Evolutionary conservation across 2,329 filamentous ascomycete species (phyloP), one percentile per base, ranked within the genome.

Genomic region (Neoscytalidium dimidiatum): DNA sequence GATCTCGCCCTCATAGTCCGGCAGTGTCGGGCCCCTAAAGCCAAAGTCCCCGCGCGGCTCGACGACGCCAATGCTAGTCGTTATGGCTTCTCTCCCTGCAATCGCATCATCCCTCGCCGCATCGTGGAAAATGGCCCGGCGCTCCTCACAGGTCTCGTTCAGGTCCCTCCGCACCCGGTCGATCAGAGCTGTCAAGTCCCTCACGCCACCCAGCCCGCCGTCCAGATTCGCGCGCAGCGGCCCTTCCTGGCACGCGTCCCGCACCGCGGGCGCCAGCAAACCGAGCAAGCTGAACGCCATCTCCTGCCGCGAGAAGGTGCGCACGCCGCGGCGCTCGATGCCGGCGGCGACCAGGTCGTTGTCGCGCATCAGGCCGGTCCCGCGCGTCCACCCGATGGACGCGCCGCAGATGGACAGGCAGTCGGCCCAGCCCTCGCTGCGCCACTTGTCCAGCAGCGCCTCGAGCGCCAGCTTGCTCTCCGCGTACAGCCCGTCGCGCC

Each of bases 301-400:
- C 66, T 82, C 79, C 1, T 69, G 62, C 3, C 73, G 71, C 0
- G 79, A 78, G 62, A 81, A 82, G 0, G 79, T 82, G n/a, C 68
- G 66, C 13, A 80, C 69, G 4, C 75, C 78, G 1, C 71, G 65
- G n/a, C 72, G 70, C 62, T 79, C 76, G 17, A 81, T 72, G 3
- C 70, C 77, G 38, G 75, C 72, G 1, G 80, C 77, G 5, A 82
- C 62, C 2, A 75, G 70, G 61, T 82, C 76, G 67, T 82, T 82
- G 38, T 68, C 74, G 1, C 67, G 71, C 81, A 82, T 83, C 3
- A 82, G 68, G 1, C 76, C 74, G 0, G 80, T 82, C 2, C 78
- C 79, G 38, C 80, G 71, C 6, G 80, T 82, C 80, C 80, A 82
- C 9, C 80, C 80, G 53, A 82, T 82, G 9, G 78, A 69, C 3